Conservation (phyloP, 495 filamentous ascomycete genomes). For the Hamigera avellanea region DNA sequence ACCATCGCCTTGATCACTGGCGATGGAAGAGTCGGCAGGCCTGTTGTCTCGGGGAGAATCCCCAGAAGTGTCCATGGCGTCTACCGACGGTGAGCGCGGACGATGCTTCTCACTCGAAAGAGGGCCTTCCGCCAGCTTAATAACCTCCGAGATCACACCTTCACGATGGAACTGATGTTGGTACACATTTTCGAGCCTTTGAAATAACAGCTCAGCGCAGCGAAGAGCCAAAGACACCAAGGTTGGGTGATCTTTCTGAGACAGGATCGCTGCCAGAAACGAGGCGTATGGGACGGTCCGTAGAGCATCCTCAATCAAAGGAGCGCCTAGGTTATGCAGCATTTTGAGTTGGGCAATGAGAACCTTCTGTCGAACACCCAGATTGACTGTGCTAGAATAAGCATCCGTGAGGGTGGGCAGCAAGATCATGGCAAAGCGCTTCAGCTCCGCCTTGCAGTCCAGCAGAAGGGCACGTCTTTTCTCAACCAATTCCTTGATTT, state of each 20-base stretch:
- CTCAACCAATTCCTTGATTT: constrained; percentile 53
- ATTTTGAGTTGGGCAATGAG: constrained; percentile 93
- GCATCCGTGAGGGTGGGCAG: constrained; percentile 94
- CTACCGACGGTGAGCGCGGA: constrained; percentile 1
- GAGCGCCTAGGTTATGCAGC: constrained; percentile 83
- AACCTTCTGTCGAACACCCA: constrained; percentile 96
- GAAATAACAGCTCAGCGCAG: constrained; percentile 76
- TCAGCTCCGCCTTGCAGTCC: constrained; percentile 72
- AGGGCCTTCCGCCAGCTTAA: constrained; percentile 53
- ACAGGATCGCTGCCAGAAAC: constrained; percentile 88
- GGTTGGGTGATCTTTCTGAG: constrained; percentile 84
- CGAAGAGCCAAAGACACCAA: constrained; percentile 79
- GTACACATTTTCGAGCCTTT: constrained; percentile 76
- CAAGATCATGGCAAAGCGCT: constrained; percentile 88
- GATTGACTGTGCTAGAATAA: constrained; percentile 95
- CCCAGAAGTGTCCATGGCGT: constrained; percentile 14
- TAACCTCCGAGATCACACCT: constrained; percentile 87
- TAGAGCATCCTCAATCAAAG: constrained; percentile 75
- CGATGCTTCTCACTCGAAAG: constrained; percentile 26
- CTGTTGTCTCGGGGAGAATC: constrained; percentile 5
- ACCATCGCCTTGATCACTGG: constrained; percentile 18
- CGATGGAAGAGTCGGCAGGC: not conserved
- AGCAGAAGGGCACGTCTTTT: constrained; percentile 68
- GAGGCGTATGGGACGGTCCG: constrained; percentile 95
- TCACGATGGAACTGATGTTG: constrained; percentile 96